Percentiles rank a stretch among this genome's conserved stretches.
Conservation (phyloP, 805 yeast species). For the Nakazawaea wyomingensis region DNA sequence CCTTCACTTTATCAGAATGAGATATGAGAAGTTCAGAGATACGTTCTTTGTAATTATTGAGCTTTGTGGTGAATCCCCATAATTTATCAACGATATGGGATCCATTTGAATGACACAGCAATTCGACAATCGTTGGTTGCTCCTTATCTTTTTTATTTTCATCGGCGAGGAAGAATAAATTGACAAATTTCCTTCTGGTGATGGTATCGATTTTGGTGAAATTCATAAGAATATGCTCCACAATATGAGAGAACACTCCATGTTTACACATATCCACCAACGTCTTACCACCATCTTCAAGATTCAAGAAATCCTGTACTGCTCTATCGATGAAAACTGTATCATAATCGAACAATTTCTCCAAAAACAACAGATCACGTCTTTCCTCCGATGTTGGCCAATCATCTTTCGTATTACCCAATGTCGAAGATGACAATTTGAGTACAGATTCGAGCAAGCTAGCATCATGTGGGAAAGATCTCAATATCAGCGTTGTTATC, state of each 20-base stretch:
- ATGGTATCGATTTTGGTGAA: constrained; percentile 43
- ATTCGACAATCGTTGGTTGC: constrained; percentile 40
- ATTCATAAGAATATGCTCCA: constrained; percentile 55
- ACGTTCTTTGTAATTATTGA: constrained; percentile 82
- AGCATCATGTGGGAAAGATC: constrained; percentile 25
- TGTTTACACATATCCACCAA: constrained; percentile 75
- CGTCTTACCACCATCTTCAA: constrained; percentile 48
- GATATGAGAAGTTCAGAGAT: constrained; percentile 63
- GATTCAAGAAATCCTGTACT: constrained; percentile 52
- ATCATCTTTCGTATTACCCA: constrained; percentile 78
- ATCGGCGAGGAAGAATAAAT: constrained; percentile 42
- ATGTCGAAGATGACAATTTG: constrained; percentile 60
- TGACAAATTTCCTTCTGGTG: constrained; percentile 63
- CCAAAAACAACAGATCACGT: constrained; percentile 69
- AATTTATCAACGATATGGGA: constrained; percentile 84
- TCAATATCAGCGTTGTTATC: constrained; percentile 42
- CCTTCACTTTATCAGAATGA: constrained; percentile 67
- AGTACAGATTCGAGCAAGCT: constrained; percentile 61
- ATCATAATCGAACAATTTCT: constrained; percentile 68
- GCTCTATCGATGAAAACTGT: constrained; percentile 50
- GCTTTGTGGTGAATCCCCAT: constrained; percentile 72
- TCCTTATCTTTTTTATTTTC: no score
- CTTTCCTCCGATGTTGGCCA: constrained; percentile 93
- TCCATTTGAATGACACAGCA: constrained; percentile 83
- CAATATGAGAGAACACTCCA: constrained; percentile 86